Conservation (phyloP, 2,329 filamentous ascomycete species). For the Aspergillus novofumigatus region DNA sequence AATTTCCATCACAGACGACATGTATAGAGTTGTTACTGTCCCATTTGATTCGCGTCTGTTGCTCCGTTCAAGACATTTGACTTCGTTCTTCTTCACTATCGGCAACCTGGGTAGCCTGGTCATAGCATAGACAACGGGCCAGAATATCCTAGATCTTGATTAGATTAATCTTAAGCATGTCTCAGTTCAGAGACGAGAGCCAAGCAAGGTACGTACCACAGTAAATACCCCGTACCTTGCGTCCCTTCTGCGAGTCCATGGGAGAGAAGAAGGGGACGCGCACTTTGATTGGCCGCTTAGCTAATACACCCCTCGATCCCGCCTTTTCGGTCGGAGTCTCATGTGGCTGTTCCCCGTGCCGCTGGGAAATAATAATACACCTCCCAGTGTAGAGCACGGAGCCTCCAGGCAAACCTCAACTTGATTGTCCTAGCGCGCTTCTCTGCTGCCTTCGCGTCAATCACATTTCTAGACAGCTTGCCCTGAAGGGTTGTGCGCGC, state of each 20-base stretch:
- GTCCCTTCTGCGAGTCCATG: background rate
- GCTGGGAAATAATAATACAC: constrained; percentile 7
- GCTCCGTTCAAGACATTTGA: background rate
- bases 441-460: background rate
- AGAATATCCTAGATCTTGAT: background rate
- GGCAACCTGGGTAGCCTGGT: too few species aligned
- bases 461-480: background rate
- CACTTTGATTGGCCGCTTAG: constrained; percentile 18
- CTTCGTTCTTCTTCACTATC: background rate
- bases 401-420: background rate
- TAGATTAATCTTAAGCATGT: background rate
- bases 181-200: background rate
- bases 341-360: constrained; percentile 32
- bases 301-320: constrained; percentile 24
- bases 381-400: background rate
- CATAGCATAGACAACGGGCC: too few species aligned
- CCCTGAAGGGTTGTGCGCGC: background rate
- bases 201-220: background rate
- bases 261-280: background rate
- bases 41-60: too few species aligned
- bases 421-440: background rate
- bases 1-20: background rate
- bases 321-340: constrained; percentile 17
- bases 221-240: background rate
- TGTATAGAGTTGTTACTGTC: too few species aligned